phyloP scores from a whole-genome alignment of 1,284 basidiomycete genomes.

The Schizophyllum amplum region DNA sequence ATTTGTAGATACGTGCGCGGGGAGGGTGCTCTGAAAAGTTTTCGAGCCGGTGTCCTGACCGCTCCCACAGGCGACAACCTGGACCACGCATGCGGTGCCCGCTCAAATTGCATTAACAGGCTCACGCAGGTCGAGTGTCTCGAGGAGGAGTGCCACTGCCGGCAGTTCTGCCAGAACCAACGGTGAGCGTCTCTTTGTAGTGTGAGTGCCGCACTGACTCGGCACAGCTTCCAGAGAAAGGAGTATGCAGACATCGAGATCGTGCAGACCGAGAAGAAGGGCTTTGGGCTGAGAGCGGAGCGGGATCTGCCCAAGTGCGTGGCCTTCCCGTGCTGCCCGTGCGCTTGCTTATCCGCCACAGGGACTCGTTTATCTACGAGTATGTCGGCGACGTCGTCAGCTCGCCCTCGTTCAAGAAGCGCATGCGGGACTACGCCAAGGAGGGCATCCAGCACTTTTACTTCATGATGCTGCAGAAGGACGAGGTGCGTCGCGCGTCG shows the following conservation, averaged over 20 bases:
- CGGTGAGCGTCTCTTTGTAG: slow-evolving; percentile 47
- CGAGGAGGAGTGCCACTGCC: slow-evolving; percentile 80
- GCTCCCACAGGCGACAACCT: slow-evolving; percentile 43
- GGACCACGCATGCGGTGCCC: slow-evolving; percentile 75
- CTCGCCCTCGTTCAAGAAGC: slow-evolving; percentile 80
- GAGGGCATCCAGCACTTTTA: slow-evolving; percentile 97
- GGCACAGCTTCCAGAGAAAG: slow-evolving; percentile 71
- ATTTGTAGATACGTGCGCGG: too few species aligned
- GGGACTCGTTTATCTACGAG: slow-evolving; percentile 94
- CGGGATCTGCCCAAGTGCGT: slow-evolving; percentile 68
- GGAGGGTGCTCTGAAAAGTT: too few species aligned
- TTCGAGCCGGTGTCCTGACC: slow-evolving; percentile 10
- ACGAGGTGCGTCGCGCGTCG: slow-evolving; percentile 59
- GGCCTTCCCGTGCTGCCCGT: neutral
- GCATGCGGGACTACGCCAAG: slow-evolving; percentile 90
- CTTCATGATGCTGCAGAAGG: slow-evolving; percentile 99
- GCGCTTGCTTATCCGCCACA: slow-evolving; percentile 22
- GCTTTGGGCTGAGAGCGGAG: slow-evolving; percentile 83
- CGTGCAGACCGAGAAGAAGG: slow-evolving; percentile 92
- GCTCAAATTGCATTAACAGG: slow-evolving; percentile 94
- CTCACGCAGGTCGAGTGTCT: slow-evolving; percentile 97
- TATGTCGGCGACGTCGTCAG: slow-evolving; percentile 97
- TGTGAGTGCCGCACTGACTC: too few species aligned
- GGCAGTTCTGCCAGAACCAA: slow-evolving; percentile 84
- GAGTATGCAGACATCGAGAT: slow-evolving; percentile 88